Evolutionary conservation across 176 grass and related monocot species (phyloP).

Genomic region (Eragrostis curvula): DNA sequence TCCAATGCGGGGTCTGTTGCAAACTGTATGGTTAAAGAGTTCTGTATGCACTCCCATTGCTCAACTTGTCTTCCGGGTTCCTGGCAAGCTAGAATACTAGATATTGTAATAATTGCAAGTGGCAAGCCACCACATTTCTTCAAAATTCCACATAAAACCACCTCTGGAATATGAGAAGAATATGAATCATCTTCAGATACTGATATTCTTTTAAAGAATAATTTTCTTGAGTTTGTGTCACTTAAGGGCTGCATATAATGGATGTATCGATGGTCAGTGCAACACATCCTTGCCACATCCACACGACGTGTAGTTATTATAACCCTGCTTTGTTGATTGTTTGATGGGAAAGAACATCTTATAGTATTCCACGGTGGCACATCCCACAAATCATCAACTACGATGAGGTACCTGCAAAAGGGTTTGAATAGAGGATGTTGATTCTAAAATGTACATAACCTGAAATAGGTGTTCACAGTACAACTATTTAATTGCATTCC

Average conservation of each 20-base stretch:
- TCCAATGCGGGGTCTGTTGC: conserved; percentile 14
- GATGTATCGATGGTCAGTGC: neutral
- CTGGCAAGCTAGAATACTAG: conserved; percentile 16
- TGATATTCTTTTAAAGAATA: conserved; percentile 2
- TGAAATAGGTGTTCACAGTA: too few relatives aligned
- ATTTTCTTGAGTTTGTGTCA: neutral
- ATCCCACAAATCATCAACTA: conserved; percentile 35
- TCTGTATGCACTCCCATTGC: neutral
- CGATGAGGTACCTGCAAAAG: neutral
- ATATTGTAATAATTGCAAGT: conserved; percentile 2
- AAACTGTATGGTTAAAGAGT: neutral
- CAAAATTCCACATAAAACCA: neutral
- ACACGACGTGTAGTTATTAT: neutral
- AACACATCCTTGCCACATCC: neutral
- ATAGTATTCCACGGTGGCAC: neutral
- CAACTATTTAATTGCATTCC: too few relatives aligned
- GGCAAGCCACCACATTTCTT: conserved; percentile 7
- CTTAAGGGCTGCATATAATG: neutral
- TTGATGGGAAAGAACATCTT: neutral
- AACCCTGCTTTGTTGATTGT: neutral
- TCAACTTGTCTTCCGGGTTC: neutral
- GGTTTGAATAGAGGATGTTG: neutral
- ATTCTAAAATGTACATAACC: neutral
- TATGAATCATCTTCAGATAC: neutral
- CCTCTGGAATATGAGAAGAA: neutral